Evolutionary conservation across 2,329 filamentous ascomycete species (phyloP), one percentile per base, ranked within the genome.

Genomic region (Exophiala mesophila): DNA sequence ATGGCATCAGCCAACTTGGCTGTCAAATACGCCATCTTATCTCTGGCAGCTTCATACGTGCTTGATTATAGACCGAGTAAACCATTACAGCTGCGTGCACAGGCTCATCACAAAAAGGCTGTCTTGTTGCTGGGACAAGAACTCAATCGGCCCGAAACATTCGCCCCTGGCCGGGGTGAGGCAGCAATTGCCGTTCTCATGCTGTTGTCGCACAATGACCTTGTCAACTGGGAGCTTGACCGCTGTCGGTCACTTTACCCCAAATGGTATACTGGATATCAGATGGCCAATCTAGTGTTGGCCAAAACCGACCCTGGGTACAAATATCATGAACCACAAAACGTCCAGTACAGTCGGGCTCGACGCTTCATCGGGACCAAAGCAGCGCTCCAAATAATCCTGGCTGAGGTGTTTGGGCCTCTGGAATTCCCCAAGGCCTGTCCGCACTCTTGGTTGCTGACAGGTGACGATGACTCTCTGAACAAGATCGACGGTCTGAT

Each of bases 401-500:
- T 32, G 17, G 10, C 31, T 26, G 28, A 42, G 12, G 17, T 24
- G n/a, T 13, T 38, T n/a, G 20, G 20, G 10, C 30, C 18, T 8
- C 23, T 42, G 8, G 20, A 24, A 19, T 20, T 36, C 7, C 17
- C 28, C 23, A 24, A 36, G n/a, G 39, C 28, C 4, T 15, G 30
- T 13, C 12, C 18, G 16, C 37, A 38, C 39, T 18, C 31, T 3
- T 42, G 39, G 39, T 17, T 49, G 9, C 31, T 52, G 8, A 26
- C 19, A 18, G 50, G 50, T 13, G 39, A 35, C 10, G 24, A 45
- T 12, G 36, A 19, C 18, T 47, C 50, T 7, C 33, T 36, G 13
- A 17, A 41, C n/a, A 41, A 29, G 19, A 50, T 53, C n/a, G 16
- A 48, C 20, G 47, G 47, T 18, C 24, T 31, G 9, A 50, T 44